Base-by-base conservation (phyloP, 177 flowering plant species). In the Vitis hybrid region DNA sequence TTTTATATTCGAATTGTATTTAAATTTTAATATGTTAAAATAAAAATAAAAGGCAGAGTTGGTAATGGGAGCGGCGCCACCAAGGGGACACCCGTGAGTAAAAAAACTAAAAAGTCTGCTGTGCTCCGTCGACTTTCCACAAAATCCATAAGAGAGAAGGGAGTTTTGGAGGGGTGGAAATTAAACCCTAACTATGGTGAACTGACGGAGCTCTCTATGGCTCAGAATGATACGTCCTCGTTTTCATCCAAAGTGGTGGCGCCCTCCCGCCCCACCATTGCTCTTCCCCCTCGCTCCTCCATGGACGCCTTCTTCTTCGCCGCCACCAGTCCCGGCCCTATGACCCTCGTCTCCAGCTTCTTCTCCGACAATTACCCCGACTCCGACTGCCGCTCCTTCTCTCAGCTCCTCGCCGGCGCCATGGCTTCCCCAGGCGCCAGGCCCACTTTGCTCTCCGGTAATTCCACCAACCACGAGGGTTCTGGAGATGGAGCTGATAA, bases 371-470 rank as follows among this genome's bases (percentile, higher is more conserved):
- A 70, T 68, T 80, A 75, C 51, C 84, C 91, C 1, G 91, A 90
- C 56, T 62, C 83, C 1, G 87, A 82, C 3, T 72, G 63, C 64
- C 70, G 80, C 48, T 86, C 96, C 20, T 95, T 95, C 80, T 89
- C 99, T 5, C 97, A 93, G 82, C 91, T 95, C 3, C 86, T 95
- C 5, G 97, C 98, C 10, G 98, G 97, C 15, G 97, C 95, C 39
- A 91, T 93, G 94, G 84, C 80, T 48, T 91, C 98, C 0, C 97
- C 97, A 1, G 64, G 72, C 14, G 80, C 85, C 9, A 65, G 76
- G 55, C 61, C 66, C 2, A 33, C 64, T 11, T 67, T 70, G 4
- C 20, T 58, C 10, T 15, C 65, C 15, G 72, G 51, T 1, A 59
- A 7, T 70, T 60, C 66, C 18, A 63, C 33, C 1, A 78, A 70